Conservation (phyloP, 768 basidiomycete genomes). For the Amanita molliuscula region DNA sequence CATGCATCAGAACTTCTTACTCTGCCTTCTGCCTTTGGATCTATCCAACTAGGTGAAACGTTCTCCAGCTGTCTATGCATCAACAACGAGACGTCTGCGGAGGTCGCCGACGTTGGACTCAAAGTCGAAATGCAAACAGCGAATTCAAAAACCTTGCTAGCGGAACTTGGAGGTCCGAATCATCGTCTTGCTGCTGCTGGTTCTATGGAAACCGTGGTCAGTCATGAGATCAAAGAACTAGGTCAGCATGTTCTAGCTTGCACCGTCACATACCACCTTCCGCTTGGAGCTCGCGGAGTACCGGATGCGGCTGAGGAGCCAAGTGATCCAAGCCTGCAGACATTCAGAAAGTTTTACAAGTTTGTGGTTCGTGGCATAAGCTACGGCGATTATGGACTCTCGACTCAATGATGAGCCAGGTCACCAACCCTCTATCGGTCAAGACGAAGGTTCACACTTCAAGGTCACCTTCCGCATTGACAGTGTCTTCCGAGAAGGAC, state of each 20-base stretch:
- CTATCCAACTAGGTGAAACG: conserved; percentile 83
- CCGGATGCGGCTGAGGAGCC: conserved; percentile 39
- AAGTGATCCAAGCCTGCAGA: conserved; percentile 47
- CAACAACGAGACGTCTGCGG: conserved; percentile 63
- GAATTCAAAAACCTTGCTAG: conserved; percentile 49
- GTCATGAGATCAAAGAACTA: conserved; percentile 90
- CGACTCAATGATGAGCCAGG: conserved; percentile 33
- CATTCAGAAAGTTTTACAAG: conserved; percentile 86
- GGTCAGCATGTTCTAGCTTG: conserved; percentile 87
- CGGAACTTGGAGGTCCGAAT: conserved; percentile 51
- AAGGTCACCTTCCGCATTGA: conserved; percentile 59
- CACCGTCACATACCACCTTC: conserved; percentile 73
- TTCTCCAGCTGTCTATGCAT: conserved; percentile 77
- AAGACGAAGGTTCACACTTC: conserved; percentile 88
- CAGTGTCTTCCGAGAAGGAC: conserved; percentile 56
- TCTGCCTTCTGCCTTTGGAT: conserved; percentile 75
- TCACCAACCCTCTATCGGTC: conserved; percentile 89
- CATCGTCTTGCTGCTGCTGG: conserved; percentile 42
- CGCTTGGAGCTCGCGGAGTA: conserved; percentile 40
- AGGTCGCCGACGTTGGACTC: conserved; percentile 53
- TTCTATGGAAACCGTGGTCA: conserved; percentile 56
- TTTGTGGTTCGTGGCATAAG: conserved; percentile 55
- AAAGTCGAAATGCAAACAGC: conserved; percentile 83
- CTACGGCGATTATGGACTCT: background rate
- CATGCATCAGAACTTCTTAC: conserved; percentile 71